Evolutionary conservation across 176 grass and related monocot genomes (phyloP).

Genomic region (Zoysia japonica): DNA sequence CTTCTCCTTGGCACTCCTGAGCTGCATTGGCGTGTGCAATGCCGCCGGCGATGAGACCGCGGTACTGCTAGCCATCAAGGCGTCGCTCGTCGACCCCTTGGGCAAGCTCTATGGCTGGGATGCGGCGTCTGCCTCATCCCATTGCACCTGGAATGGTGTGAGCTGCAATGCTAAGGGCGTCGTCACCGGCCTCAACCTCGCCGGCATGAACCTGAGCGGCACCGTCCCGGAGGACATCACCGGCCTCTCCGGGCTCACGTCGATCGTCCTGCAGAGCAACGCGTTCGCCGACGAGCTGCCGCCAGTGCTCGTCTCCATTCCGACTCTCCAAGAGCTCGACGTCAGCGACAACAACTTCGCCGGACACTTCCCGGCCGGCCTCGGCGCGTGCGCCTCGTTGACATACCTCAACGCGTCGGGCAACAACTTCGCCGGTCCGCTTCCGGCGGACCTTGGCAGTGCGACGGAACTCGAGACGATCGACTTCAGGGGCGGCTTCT

Average conservation of each 20-base stretch:
- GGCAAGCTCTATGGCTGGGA: conserved; percentile 59
- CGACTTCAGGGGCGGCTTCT: conserved; percentile 86
- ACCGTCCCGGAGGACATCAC: conserved; percentile 58
- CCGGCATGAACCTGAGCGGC: conserved; percentile 76
- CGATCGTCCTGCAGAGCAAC: conserved; percentile 73
- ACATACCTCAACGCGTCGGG: conserved; percentile 74
- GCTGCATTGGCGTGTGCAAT: conserved; percentile 47
- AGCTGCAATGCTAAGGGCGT: conserved; percentile 55
- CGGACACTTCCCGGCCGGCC: conserved; percentile 65
- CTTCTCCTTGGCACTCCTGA: conserved; percentile 47
- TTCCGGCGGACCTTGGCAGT: conserved; percentile 67
- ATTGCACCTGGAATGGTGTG: conserved; percentile 79
- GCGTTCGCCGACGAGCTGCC: conserved; percentile 63
- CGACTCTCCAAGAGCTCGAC: conserved; percentile 58
- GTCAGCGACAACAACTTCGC: conserved; percentile 90
- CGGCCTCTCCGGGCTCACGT: conserved; percentile 56
- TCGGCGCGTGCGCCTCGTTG: conserved; percentile 54
- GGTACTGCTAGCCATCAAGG: conserved; percentile 65
- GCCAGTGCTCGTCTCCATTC: conserved; percentile 45
- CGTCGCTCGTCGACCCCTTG: conserved; percentile 61
- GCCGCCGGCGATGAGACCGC: conserved; percentile 40
- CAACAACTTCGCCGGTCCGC: conserved; percentile 83
- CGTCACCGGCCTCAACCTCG: conserved; percentile 74
- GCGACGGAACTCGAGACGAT: conserved; percentile 59
- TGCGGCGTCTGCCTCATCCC: conserved; percentile 23